Conservation (phyloP, 2,329 filamentous ascomycete genomes). For the Trichophyton schoenleinii region DNA sequence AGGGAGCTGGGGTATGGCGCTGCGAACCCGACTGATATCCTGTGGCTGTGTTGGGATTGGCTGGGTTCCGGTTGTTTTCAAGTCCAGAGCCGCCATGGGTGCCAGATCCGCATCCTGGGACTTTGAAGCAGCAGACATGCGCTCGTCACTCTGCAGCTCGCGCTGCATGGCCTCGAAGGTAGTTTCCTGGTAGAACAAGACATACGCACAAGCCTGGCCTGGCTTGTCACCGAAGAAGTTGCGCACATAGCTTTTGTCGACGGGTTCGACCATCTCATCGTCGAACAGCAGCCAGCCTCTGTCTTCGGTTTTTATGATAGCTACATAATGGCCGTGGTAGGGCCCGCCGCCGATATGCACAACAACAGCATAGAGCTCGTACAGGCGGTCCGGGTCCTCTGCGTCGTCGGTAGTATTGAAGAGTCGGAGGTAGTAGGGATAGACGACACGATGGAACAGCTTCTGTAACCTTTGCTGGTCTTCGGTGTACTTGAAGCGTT, state of each 20-base stretch:
- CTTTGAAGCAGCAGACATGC: conserved; percentile 29
- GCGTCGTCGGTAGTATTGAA: conserved; percentile 97
- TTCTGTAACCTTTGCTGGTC: conserved; percentile 89
- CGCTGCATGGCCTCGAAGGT: conserved; percentile 54
- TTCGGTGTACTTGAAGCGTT: conserved; percentile 97
- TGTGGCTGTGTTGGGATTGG: conserved; percentile 14
- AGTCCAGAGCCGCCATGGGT: conserved; percentile 13
- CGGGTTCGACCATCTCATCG: conserved; percentile 96
- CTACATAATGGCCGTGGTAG: conserved; percentile 95
- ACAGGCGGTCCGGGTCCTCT: conserved; percentile 81
- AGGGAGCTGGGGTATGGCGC: conserved; percentile 24
- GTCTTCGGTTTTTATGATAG: conserved; percentile 94
- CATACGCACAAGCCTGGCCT: conserved; percentile 86
- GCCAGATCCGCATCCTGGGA: conserved; percentile 39
- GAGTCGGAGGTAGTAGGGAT: conserved; percentile 88
- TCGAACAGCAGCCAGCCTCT: conserved; percentile 93
- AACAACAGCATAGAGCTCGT: conserved; percentile 93
- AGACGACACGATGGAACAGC: conserved; percentile 90
- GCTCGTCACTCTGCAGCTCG: conserved; percentile 68
- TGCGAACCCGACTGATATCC: conserved; percentile 29
- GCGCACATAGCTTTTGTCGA: conserved; percentile 88
- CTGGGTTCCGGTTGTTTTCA: conserved; percentile 20
- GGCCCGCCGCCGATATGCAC: conserved; percentile 95
- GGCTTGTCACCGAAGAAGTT: conserved; percentile 95
- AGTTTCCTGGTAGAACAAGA: conserved; percentile 94